Conservation (phyloP, 495 filamentous ascomycete species). For the Trichoderma virens region DNA sequence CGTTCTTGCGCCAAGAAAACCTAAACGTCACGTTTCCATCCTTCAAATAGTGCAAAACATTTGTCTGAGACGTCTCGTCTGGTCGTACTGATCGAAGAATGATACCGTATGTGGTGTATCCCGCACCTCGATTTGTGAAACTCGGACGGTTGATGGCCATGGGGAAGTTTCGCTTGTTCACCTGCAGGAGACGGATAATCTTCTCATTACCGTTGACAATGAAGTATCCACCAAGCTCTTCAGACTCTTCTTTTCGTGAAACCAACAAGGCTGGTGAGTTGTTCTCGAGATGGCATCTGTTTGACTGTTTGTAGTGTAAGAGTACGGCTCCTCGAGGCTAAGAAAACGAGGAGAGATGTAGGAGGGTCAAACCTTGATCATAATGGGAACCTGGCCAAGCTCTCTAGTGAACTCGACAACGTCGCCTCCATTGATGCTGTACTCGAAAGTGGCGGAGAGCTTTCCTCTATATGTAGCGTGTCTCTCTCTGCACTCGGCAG, state of each 20-base stretch:
- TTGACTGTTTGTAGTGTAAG: constrained; percentile 46
- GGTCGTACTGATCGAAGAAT: constrained; percentile 86
- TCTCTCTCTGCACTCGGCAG: constrained; percentile 88
- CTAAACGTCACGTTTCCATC: constrained; percentile 95
- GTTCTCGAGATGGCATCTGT: constrained; percentile 81
- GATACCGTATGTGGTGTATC: constrained; percentile 83
- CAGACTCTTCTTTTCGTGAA: constrained; percentile 79
- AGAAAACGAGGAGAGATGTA: background rate
- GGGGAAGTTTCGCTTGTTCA: constrained; percentile 84
- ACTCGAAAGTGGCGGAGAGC: constrained; percentile 72
- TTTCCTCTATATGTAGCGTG: constrained; percentile 88
- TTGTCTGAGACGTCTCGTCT: constrained; percentile 95
- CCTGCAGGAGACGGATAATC: constrained; percentile 83
- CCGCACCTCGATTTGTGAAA: constrained; percentile 72
- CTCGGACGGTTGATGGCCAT: constrained; percentile 88
- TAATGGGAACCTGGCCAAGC: constrained; percentile 82
- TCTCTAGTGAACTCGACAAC: constrained; percentile 73
- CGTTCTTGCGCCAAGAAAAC: constrained; percentile 96
- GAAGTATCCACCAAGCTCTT: constrained; percentile 91
- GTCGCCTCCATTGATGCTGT: constrained; percentile 75
- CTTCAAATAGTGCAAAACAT: constrained; percentile 88
- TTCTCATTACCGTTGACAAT: constrained; percentile 96
- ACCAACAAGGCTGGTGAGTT: constrained; percentile 76
- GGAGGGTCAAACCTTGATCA: constrained; percentile 62
- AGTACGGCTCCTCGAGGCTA: constrained; percentile 13